Evolutionary conservation across 306 rosid species (phyloP).

Genomic region (Benincasa hispida): DNA sequence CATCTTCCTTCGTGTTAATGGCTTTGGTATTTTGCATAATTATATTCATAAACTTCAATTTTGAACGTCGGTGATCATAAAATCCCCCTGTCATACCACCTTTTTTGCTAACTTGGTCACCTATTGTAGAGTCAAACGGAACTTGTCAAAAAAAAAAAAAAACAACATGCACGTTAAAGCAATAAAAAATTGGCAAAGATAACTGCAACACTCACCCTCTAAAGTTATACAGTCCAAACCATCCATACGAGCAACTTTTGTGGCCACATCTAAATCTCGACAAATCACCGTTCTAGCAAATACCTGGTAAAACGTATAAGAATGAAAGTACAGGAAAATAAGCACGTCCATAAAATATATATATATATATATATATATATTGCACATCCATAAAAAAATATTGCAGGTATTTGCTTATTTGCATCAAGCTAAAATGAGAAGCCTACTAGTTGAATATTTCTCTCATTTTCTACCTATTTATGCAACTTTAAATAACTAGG

Average conservation of each 20-base stretch:
- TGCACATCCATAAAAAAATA: no score
- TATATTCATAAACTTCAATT: constrained; percentile 69
- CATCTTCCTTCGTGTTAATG: constrained; percentile 39
- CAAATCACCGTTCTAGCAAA: constrained; percentile 94
- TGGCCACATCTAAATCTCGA: constrained; percentile 87
- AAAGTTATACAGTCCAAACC: constrained; percentile 92
- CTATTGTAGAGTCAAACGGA: constrained; percentile 25
- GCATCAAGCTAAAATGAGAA: background rate
- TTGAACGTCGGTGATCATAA: constrained; percentile 88
- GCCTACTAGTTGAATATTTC: background rate
- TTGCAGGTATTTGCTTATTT: background rate
- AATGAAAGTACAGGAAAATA: constrained; percentile 5
- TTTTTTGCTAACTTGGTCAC: constrained; percentile 99
- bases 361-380: no score
- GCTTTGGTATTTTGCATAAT: constrained; percentile 41
- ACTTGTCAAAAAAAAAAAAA: constrained; percentile 13
- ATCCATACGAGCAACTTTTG: constrained; percentile 75
- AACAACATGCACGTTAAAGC: constrained; percentile 2
- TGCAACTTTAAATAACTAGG: background rate
- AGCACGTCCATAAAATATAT: background rate
- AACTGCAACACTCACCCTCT: constrained; percentile 48
- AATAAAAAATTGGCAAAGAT: constrained; percentile 3
- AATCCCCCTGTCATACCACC: constrained; percentile 99
- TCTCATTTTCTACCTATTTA: background rate
- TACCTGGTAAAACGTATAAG: constrained; percentile 35